Evolutionary conservation across 768 basidiomycete genomes (phyloP), one percentile per base, ranked within the genome.

Genomic region (Tylopilus balloui): DNA sequence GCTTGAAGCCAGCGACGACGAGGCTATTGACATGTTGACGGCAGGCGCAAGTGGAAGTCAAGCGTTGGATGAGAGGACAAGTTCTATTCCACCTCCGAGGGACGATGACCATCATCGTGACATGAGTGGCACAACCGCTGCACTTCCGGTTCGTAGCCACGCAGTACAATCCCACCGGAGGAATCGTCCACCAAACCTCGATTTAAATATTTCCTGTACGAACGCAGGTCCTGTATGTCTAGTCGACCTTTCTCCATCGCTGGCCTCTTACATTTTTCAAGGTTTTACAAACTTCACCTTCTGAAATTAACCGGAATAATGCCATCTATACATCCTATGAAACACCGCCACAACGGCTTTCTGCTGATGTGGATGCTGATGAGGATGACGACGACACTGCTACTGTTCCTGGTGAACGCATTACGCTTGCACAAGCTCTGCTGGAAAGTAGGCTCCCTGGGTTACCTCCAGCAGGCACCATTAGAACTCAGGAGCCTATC

Each of bases 11-110:
- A 91, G 88, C 56, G 90, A 92, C 53, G 90, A 92, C 47, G 90
- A 92, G 65, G 90, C 88, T 13, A 88, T 92, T 46, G 81, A 89
- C 58, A 70, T 88, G 35, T 79, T 91, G 27, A 86, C 90, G 1
- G 88, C 90, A 15, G 89, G 82, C 11, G 75, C 87, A 13, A 88
- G 86, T 51, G 89, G 90, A 8, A 85, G 87, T 57, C 86, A 85
- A 60, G 83, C 84, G 13, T 63, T 92, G 42, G 89, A 92, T 58
- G 89, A 92, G 65, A 79, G 89, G 23, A 92, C 89, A 0, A 91
- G 89, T 61, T 66, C 70, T 34, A 62, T 72, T 7, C 61, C 57
- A 58, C 42, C 66, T 25, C 61, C 63, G 41, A 71, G 69, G 46
- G 54, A 56, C 31, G 56, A 70, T 42, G 38, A 59, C 36, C 44